A percentile compares a stretch with the other conserved stretches of the same genome.
phyloP scores from a whole-genome alignment of 495 filamentous ascomycete species.

The Penicillium odoratum region DNA sequence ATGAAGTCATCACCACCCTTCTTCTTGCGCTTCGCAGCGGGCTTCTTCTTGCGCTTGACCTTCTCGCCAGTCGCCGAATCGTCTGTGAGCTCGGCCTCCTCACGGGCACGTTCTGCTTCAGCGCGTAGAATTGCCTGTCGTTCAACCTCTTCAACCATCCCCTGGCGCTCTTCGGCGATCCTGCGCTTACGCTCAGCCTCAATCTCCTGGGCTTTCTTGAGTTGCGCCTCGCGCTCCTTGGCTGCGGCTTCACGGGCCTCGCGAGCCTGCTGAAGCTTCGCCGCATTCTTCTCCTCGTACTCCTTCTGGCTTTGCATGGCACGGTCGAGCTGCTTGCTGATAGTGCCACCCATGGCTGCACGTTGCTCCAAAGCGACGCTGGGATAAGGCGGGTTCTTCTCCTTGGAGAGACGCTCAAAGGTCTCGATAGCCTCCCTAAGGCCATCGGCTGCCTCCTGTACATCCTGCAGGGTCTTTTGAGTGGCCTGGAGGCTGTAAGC shows the following conservation, averaged over 20 bases:
- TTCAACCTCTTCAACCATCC: constrained; percentile 73
- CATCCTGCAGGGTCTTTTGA: constrained; percentile 74
- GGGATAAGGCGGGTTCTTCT: constrained; percentile 87
- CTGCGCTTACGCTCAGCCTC: constrained; percentile 70
- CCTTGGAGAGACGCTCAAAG: constrained; percentile 76
- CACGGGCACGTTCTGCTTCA: constrained; percentile 68
- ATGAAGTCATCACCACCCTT: constrained; percentile 45
- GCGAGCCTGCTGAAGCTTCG: constrained; percentile 73
- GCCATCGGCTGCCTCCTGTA: constrained; percentile 75
- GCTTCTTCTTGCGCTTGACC: constrained; percentile 68
- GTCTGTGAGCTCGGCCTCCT: constrained; percentile 70
- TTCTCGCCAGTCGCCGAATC: constrained; percentile 77
- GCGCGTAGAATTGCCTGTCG: constrained; percentile 65
- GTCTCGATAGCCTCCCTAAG: constrained; percentile 86
- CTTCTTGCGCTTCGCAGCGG: constrained; percentile 64
- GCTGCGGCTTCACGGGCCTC: constrained; percentile 76
- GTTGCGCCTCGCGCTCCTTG: constrained; percentile 68
- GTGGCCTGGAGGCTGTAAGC: constrained; percentile 72
- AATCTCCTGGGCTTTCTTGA: constrained; percentile 60
- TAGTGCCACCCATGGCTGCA: constrained; percentile 95
- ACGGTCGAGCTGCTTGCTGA: constrained; percentile 84
- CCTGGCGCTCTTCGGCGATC: constrained; percentile 78
- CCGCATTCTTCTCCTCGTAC: constrained; percentile 90
- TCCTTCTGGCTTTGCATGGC: constrained; percentile 80
- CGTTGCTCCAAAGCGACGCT: constrained; percentile 87